These are phyloP conservation scores for Myotisia sp. DNA, from an alignment of 2,329 filamentous ascomycete genomes.

Conservation along the genomic window DNA sequence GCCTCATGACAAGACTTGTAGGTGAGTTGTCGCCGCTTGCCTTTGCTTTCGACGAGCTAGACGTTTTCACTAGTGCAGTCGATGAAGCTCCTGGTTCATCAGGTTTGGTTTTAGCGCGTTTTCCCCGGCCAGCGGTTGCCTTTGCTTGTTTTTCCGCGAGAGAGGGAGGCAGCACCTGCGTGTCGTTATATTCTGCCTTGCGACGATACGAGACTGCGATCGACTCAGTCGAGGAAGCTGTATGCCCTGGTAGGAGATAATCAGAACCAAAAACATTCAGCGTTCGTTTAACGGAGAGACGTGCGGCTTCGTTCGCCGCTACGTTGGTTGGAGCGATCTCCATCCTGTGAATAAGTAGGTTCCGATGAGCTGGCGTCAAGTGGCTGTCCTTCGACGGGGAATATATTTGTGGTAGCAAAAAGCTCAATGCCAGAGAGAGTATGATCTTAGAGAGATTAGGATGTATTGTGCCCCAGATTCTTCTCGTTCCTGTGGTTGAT, in stretches of 20 bases:
- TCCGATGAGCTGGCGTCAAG: too few species aligned
- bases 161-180: slow-evolving; percentile 60
- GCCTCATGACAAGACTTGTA: slow-evolving; percentile 48
- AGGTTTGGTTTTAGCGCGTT: slow-evolving; percentile 43
- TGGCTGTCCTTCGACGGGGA: too few species aligned
- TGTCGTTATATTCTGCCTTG: slow-evolving; percentile 57
- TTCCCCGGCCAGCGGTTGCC: slow-evolving; percentile 48
- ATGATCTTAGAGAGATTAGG: too few species aligned
- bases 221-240: slow-evolving; percentile 26
- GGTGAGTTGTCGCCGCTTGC: slow-evolving; percentile 35
- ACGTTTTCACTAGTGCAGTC: slow-evolving; percentile 40
- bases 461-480: too few species aligned
- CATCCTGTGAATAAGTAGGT: slow-evolving; percentile 7
- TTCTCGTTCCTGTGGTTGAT: too few species aligned
- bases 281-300: slow-evolving; percentile 32
- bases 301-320: slow-evolving; percentile 23
- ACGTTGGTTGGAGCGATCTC: slow-evolving; percentile 8
- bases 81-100: slow-evolving; percentile 44
- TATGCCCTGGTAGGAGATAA: slow-evolving; percentile 32
- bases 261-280: slow-evolving; percentile 35
- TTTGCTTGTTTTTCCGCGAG: slow-evolving; percentile 67
- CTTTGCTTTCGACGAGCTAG: slow-evolving; percentile 17
- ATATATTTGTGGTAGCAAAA: too few species aligned
- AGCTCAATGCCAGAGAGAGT: too few species aligned
- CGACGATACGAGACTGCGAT: slow-evolving; percentile 33